Percentiles rank a stretch among this genome's conserved stretches.
Conservation (phyloP, 2,329 filamentous ascomycete genomes). For the Dactylonectria macrodidyma region DNA sequence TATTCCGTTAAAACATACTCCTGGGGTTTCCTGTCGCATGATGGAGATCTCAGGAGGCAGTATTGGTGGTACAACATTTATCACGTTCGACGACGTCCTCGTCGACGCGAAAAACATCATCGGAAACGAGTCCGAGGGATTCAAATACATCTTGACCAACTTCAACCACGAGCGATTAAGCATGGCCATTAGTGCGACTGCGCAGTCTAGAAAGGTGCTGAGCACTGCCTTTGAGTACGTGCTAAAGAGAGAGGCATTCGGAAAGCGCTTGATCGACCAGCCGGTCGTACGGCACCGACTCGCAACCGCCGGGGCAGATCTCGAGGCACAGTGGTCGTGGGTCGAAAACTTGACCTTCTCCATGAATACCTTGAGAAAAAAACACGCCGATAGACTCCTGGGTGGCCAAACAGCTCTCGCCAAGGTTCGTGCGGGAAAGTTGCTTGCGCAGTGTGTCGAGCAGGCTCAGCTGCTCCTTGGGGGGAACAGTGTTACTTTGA, state of each 20-base stretch:
- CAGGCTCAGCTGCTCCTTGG: constrained; percentile 5
- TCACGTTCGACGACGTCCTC: constrained; percentile 1
- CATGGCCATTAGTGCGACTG: constrained; percentile 3
- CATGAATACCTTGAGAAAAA: not conserved
- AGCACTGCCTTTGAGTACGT: constrained; percentile 8
- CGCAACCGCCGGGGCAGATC: not conserved
- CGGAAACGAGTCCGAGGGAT: not conserved
- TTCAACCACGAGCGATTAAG: constrained; percentile 15
- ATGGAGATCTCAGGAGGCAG: constrained; percentile 5
- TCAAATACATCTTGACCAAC: constrained; percentile 12
- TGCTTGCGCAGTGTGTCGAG: not conserved
- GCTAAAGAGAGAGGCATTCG: constrained; percentile 11
- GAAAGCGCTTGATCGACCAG: constrained; percentile 15
- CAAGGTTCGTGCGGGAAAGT: constrained; percentile 4
- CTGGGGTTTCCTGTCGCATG: not conserved
- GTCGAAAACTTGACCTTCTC: constrained; percentile 4
- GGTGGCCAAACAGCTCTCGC: constrained; percentile 2
- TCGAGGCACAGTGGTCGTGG: constrained; percentile 11
- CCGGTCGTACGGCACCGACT: constrained; percentile 10
- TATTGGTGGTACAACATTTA: not conserved
- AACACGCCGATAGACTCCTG: not conserved
- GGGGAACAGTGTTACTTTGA: constrained; percentile 11
- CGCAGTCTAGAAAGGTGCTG: constrained; percentile 1
- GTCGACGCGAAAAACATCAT: constrained; percentile 1
- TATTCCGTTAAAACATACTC: not conserved